phyloP scores from a whole-genome alignment of 2,329 filamentous ascomycete genomes.

The Teratosphaeria nubilosa region DNA sequence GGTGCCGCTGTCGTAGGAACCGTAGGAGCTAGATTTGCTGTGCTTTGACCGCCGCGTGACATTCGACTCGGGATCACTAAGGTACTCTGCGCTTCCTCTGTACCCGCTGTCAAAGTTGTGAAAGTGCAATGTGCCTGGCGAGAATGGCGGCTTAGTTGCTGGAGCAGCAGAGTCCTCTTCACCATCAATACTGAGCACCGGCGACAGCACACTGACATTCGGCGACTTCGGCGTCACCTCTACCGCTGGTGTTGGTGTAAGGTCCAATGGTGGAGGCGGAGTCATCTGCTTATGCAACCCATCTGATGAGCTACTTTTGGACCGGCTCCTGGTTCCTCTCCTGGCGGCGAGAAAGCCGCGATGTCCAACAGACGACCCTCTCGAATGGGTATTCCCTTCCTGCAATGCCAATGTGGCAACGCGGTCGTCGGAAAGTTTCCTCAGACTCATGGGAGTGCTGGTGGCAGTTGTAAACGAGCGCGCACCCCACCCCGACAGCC shows the following conservation, averaged over 20 bases:
- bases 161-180: constrained; percentile 2
- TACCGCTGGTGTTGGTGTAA: neutral
- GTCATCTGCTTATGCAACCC: neutral
- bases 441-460: neutral
- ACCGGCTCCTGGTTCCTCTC: constrained; percentile 4
- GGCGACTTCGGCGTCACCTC: neutral
- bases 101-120: constrained; percentile 10
- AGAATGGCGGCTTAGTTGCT: neutral
- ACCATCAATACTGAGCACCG: constrained; percentile 7
- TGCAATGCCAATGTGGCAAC: neutral
- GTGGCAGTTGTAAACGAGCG: neutral
- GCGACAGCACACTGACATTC: constrained; percentile 4
- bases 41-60: constrained; percentile 11
- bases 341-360: constrained; percentile 22
- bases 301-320: neutral
- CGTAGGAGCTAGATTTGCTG: constrained; percentile 19
- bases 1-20: constrained; percentile 16
- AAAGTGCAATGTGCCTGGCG: constrained; percentile 7
- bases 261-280: neutral
- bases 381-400: constrained; percentile 6
- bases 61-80: constrained; percentile 18
- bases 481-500: neutral
- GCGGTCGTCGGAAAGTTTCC: neutral
- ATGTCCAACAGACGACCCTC: constrained; percentile 21
- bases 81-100: constrained; percentile 9